Conservation (phyloP, 345 rosid genomes). For the Geranium rotundifolium region DNA sequence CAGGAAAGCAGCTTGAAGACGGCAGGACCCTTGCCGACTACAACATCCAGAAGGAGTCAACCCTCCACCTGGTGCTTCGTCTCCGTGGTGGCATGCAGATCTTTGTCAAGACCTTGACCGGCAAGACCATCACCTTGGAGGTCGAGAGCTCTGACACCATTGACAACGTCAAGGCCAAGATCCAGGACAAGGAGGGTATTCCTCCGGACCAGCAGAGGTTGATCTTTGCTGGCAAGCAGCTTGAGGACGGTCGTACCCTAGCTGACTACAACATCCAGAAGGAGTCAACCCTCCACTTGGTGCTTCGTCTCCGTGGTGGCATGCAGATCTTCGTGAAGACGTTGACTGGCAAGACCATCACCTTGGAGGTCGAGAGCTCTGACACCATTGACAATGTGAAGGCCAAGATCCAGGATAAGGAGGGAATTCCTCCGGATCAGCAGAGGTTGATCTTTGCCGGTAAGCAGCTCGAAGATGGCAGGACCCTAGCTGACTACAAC, state of each 20-base stretch:
- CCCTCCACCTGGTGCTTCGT: no score
- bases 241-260: background rate
- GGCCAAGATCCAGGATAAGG: slow-evolving; percentile 1
- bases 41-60: no score
- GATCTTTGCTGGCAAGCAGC: slow-evolving; percentile 6
- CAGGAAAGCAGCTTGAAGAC: no score
- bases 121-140: no score
- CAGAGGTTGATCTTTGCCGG: slow-evolving; percentile 6
- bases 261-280: slow-evolving; percentile 6
- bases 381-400: no score
- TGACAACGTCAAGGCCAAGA: background rate
- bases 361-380: background rate
- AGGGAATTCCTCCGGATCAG: background rate
- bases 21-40: no score
- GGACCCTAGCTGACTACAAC: slow-evolving; percentile 3
- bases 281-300: slow-evolving; percentile 5
- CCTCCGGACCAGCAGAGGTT: slow-evolving; percentile 6
- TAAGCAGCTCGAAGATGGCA: slow-evolving; percentile 4
- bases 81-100: no score
- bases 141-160: no score
- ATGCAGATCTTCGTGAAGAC: slow-evolving; percentile 6
- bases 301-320: slow-evolving; percentile 6
- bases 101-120: no score
- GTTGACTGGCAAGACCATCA: slow-evolving; percentile 4
- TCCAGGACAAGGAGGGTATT: background rate